These are phyloP conservation scores for Trichoderma asperelloides DNA, from an alignment of 495 filamentous ascomycete species.

Conservation along the genomic window DNA sequence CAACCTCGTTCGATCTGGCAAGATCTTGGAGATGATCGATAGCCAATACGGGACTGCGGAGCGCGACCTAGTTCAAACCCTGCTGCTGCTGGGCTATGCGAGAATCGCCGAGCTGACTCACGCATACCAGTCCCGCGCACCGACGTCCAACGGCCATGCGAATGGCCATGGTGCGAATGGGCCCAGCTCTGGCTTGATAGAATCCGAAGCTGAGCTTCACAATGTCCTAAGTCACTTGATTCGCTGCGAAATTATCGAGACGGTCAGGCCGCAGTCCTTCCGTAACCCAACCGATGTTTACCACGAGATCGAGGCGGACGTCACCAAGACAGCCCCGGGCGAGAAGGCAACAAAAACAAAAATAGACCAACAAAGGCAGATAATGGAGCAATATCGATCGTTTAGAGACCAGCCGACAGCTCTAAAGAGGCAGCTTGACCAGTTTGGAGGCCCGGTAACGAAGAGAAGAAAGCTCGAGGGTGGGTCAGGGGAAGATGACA, in stretches of 20 bases:
- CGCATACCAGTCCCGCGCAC: constrained; percentile 20
- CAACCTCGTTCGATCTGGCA: constrained; percentile 66
- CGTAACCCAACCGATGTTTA: constrained; percentile 30
- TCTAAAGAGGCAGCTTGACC: constrained; percentile 41
- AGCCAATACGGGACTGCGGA: constrained; percentile 60
- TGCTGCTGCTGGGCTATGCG: constrained; percentile 70
- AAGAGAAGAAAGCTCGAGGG: constrained; percentile 42
- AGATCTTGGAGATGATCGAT: constrained; percentile 68
- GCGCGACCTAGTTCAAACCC: constrained; percentile 58
- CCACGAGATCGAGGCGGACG: constrained; percentile 31
- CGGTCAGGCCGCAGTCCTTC: constrained; percentile 28
- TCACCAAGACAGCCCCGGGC: constrained; percentile 29
- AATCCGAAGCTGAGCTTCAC: constrained; percentile 27
- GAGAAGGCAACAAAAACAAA: constrained; percentile 48
- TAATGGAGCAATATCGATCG: constrained; percentile 45
- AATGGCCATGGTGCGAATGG: constrained; percentile 20
- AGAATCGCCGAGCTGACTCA: constrained; percentile 59
- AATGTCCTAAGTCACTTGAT: constrained; percentile 34
- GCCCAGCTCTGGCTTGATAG: constrained; percentile 20
- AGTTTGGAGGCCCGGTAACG: constrained; percentile 25
- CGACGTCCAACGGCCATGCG: constrained; percentile 25
- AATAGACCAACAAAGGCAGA: constrained; percentile 41
- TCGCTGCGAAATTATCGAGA: constrained; percentile 36
- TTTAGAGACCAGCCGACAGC: constrained; percentile 35
- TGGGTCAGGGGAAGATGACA: constrained; percentile 15